Evolutionary conservation across 306 rosid genomes (phyloP), one percentile per base, ranked within the genome.

Genomic region (Quillaja saponaria): DNA sequence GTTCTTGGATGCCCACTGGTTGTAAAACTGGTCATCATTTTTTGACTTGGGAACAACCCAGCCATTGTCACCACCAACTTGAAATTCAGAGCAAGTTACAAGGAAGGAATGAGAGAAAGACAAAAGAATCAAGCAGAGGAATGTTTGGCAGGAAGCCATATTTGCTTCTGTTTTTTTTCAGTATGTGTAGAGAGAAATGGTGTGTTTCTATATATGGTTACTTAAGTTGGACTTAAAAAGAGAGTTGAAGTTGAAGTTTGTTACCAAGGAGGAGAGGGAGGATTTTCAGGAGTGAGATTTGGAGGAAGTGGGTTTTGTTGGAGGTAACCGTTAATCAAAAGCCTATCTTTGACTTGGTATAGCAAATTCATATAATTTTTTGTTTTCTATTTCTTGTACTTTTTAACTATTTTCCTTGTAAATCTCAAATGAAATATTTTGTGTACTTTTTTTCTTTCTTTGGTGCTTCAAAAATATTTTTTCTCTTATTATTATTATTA

Each of bases 1-100:
- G 69, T 82, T 82, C 1, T 54, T 55, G 8, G 96, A 86, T 2
- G 96, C 98, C 96, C 98, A 91, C 1, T 79, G 66, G 63, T 84
- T 82, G 74, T 78, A 91, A 45, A 55, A 35, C 3, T 74, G 65
- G 25, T 49, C 39, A 10, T 66, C 63, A 5, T 75, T 71, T 41
- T 64, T 78, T 14, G 86, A 70, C 12, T 58, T 75, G 2, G 96
- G 96, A 21, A 83, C 62, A 48, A 51, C 57, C 98, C 98, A 88
- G 28, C 91, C 96, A 63, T 20, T 39, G 0, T 45, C 17, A 7
- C 72, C 95, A 1, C 91, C 96, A 49, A 91, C 95, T 60, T 76
- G 63, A 55, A 84, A 85, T 31, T 85, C 76, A n/a, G 60, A 41
- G 21, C 78, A 60, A 38, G 52, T 78, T 8, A 70, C 78, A 38